Conservation (phyloP, 164 flowering plant species). For the Vitis amurensis region DNA sequence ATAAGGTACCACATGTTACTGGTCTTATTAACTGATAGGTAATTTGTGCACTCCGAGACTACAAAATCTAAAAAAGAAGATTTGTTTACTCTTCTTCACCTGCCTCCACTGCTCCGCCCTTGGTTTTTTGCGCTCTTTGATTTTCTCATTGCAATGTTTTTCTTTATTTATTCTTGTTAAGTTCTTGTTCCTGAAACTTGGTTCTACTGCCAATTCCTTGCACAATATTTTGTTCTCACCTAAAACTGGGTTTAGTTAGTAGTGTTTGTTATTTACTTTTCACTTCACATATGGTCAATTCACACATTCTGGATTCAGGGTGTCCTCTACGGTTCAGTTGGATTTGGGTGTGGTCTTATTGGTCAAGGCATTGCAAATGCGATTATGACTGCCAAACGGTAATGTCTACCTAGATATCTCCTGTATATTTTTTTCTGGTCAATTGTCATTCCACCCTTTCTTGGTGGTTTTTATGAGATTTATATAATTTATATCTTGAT, state of each 20-base stretch:
- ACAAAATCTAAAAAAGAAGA: background rate
- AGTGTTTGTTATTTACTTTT: background rate
- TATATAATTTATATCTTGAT: too few relatives aligned
- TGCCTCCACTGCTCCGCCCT: too few relatives aligned
- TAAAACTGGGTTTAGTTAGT: background rate
- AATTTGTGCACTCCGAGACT: background rate
- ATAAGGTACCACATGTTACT: slow-evolving; percentile 51
- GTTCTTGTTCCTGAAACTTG: background rate
- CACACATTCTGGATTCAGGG: slow-evolving; percentile 53
- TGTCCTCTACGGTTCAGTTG: slow-evolving; percentile 77
- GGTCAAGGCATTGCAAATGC: slow-evolving; percentile 98
- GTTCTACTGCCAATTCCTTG: background rate
- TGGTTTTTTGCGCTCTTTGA: too few relatives aligned
- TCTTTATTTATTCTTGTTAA: background rate
- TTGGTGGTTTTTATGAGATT: too few relatives aligned
- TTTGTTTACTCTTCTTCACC: too few relatives aligned
- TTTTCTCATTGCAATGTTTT: too few relatives aligned
- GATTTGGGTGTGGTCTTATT: slow-evolving; percentile 86
- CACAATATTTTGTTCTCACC: background rate
- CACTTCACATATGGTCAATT: background rate
- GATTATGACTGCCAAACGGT: slow-evolving; percentile 96
- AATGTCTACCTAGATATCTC: background rate
- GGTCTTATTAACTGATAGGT: background rate
- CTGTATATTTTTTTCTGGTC: background rate
- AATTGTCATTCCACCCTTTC: too few relatives aligned